Percentiles rank a stretch among this genome's conserved stretches.
These are phyloP conservation scores for Phlyctochytrium arcticum DNA, from an alignment of 192 early-diverging fungal species.

Conservation along the genomic window DNA sequence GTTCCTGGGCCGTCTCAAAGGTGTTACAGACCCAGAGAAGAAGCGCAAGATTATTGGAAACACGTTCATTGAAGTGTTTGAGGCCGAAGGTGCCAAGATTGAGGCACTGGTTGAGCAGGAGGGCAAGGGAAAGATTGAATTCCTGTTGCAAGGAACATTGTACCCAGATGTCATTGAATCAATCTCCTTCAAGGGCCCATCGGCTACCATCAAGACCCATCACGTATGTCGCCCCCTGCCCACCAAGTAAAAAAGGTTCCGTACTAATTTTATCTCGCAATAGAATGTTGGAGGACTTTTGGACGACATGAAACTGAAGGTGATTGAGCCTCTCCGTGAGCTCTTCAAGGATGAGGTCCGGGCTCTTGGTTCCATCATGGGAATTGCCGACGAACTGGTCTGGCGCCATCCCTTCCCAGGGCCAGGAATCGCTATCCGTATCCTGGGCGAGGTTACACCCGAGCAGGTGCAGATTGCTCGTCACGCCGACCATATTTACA, in stretches of 20 bases:
- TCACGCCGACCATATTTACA: constrained; percentile 94
- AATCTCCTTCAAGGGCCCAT: constrained; percentile 98
- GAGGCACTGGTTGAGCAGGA: constrained; percentile 69
- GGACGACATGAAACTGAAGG: constrained; percentile 95
- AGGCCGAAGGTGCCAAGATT: constrained; percentile 84
- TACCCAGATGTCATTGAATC: constrained; percentile 99
- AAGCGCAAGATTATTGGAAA: constrained; percentile 99
- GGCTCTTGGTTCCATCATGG: constrained; percentile 84
- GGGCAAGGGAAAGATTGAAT: constrained; percentile 82
- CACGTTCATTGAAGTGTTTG: constrained; percentile 98
- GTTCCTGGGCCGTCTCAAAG: constrained; percentile 77
- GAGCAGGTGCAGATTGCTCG: constrained; percentile 93
- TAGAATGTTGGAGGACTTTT: constrained; percentile 94
- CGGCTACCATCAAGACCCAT: constrained; percentile 98
- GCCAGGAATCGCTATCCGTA: constrained; percentile 97
- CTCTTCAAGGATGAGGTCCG: constrained; percentile 99
- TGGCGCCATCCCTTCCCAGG: constrained; percentile 99
- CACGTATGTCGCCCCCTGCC: constrained; percentile 54
- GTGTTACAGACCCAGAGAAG: constrained; percentile 89
- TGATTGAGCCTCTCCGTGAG: constrained; percentile 97
- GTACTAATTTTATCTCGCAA: neutral
- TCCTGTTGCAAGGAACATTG: constrained; percentile 93
- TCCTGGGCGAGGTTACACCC: constrained; percentile 92
- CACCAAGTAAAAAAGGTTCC: neutral
- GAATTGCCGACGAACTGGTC: constrained; percentile 88